phyloP scores from a whole-genome alignment of 139 green algal genomes.

The Chlamydomonas eustigma region DNA sequence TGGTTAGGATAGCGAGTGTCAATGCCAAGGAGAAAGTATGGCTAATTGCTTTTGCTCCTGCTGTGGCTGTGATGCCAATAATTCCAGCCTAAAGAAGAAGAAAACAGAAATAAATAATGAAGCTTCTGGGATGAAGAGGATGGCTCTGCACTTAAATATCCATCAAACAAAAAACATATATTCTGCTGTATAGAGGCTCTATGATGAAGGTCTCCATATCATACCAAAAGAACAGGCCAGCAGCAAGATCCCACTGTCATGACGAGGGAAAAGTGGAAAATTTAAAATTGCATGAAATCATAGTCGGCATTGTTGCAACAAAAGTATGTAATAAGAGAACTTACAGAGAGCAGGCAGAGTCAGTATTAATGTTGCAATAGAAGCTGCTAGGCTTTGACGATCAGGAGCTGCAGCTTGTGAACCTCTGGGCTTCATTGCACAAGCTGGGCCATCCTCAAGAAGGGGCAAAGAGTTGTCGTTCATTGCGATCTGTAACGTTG shows the following conservation, averaged over 20 bases:
- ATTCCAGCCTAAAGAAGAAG: conserved; percentile 24
- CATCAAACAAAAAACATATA: no score
- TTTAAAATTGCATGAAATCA: no score
- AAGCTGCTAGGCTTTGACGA: background rate
- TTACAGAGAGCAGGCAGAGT: conserved; percentile 45
- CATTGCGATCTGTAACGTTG: no score
- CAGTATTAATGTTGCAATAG: conserved; percentile 35
- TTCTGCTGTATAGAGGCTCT: background rate
- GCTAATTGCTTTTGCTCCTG: conserved; percentile 52
- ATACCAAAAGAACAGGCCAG: conserved; percentile 58
- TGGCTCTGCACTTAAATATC: no score
- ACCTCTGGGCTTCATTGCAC: background rate
- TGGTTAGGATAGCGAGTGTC: conserved; percentile 55
- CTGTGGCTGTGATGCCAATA: conserved; percentile 55
- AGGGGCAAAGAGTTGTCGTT: no score
- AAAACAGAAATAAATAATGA: background rate
- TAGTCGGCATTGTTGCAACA: background rate
- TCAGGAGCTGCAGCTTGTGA: background rate
- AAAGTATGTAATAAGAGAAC: conserved; percentile 5
- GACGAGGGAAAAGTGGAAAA: no score
- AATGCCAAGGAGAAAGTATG: conserved; percentile 59
- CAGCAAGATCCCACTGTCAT: conserved; percentile 60
- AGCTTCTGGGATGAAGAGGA: background rate
- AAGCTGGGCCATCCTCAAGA: no score
- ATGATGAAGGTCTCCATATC: background rate